These are phyloP conservation scores for Grosmannia penicillata DNA, from an alignment of 2,329 filamentous ascomycete species.

Conservation along the genomic window DNA sequence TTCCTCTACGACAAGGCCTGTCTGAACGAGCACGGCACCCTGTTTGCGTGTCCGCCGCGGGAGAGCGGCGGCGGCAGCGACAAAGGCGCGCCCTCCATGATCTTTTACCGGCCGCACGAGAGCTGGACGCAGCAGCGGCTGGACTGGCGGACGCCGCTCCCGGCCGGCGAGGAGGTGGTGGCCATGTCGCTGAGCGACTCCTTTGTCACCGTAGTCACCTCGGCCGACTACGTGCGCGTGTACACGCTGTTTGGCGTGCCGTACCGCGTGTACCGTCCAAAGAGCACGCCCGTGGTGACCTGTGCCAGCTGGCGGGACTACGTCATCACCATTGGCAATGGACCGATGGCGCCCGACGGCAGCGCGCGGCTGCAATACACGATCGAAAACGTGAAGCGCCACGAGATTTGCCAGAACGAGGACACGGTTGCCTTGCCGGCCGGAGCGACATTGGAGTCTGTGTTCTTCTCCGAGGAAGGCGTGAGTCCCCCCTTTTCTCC, in stretches of 20 bases:
- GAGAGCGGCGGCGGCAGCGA: slow-evolving; percentile 22
- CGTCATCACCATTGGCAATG: slow-evolving; percentile 91
- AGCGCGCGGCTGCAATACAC: slow-evolving; percentile 70
- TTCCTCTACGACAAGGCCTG: slow-evolving; percentile 95
- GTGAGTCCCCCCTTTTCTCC: slow-evolving; percentile 31
- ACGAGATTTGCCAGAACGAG: slow-evolving; percentile 88
- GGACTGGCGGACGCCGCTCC: slow-evolving; percentile 84
- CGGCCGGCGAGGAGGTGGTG: slow-evolving; percentile 69
- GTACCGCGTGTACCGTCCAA: slow-evolving; percentile 78
- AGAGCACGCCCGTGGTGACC: slow-evolving; percentile 77
- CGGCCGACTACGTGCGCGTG: slow-evolving; percentile 74
- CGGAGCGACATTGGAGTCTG: slow-evolving; percentile 56
- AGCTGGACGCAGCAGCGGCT: slow-evolving; percentile 80
- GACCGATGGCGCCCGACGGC: slow-evolving; percentile 66
- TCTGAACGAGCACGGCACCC: slow-evolving; percentile 66
- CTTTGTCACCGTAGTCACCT: slow-evolving; percentile 81
- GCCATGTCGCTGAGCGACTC: slow-evolving; percentile 85
- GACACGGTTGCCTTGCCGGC: slow-evolving; percentile 77
- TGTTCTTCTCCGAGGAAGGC: slow-evolving; percentile 89
- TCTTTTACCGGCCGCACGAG: slow-evolving; percentile 97
- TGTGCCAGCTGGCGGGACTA: slow-evolving; percentile 94
- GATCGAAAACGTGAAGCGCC: slow-evolving; percentile 85
- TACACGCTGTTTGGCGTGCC: slow-evolving; percentile 90
- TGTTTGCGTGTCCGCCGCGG: slow-evolving; percentile 68
- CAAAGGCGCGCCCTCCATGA: slow-evolving; percentile 54